A percentile compares a stretch with the other conserved stretches of the same genome.
These are phyloP conservation scores for Fusarium sp. DNA, from an alignment of 2,329 filamentous ascomycete genomes.

Conservation along the genomic window DNA sequence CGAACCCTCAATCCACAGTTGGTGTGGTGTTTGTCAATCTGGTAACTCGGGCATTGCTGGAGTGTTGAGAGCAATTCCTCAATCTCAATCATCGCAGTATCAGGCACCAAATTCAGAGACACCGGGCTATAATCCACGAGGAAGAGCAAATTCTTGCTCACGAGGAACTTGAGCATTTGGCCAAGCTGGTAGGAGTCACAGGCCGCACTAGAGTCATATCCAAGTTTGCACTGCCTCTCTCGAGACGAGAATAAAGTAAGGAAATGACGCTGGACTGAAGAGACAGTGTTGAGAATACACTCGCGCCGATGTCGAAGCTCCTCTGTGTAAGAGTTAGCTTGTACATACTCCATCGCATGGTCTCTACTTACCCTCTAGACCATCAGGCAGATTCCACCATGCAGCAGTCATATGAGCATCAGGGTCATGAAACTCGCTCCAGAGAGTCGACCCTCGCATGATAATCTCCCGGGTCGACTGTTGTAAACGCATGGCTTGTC, in stretches of 20 bases:
- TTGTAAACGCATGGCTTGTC: slow-evolving; percentile 71
- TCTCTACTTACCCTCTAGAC: slow-evolving; percentile 69
- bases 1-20: slow-evolving; percentile 79
- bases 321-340: slow-evolving; percentile 56
- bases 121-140: slow-evolving; percentile 67
- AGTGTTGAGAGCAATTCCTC: slow-evolving; percentile 70
- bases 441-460: slow-evolving; percentile 71
- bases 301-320: slow-evolving; percentile 76
- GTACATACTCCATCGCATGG: neutral
- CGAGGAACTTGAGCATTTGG: slow-evolving; percentile 80
- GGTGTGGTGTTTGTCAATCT: slow-evolving; percentile 78
- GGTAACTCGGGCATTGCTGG: slow-evolving; percentile 77
- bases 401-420: slow-evolving; percentile 56
- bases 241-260: slow-evolving; percentile 75
- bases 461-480: slow-evolving; percentile 75
- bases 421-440: slow-evolving; percentile 60
- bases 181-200: slow-evolving; percentile 85
- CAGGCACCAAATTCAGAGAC: slow-evolving; percentile 59
- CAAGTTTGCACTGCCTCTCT: slow-evolving; percentile 76
- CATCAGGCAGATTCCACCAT: slow-evolving; percentile 80
- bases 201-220: slow-evolving; percentile 77
- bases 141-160: slow-evolving; percentile 70
- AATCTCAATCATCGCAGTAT: slow-evolving; percentile 70
- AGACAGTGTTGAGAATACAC: slow-evolving; percentile 75
- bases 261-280: slow-evolving; percentile 77